Base-by-base conservation (phyloP, 805 yeast species). In the Saccharomycopsis sp. region DNA sequence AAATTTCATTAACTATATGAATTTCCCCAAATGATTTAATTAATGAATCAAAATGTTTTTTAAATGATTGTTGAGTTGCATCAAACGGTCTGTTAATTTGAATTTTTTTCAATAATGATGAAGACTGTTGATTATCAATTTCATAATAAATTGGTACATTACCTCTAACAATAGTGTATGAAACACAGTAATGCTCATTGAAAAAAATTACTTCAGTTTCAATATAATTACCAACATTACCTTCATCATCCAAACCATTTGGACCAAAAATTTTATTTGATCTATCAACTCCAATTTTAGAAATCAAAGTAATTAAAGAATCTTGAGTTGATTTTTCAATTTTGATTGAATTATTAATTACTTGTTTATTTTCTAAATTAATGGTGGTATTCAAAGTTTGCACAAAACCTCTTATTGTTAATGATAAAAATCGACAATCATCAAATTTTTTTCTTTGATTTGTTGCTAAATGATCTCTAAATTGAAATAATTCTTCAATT, bases 111-210 rank as follows among this genome's bases (percentile, higher is more conserved):
- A 92, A 61, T 9, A 92, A 76, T 2, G 48, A 45, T 20, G 41
- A 39, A 5, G 82, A 70, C 40, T 61, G 65, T 25, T 61, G 58
- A 33, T 61, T 66, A 47, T 84, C 95, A 51, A 87, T 89, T 54
- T 89, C 98, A 94, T 95, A 92, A 53, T 85, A 89, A 5, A 92
- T 62, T 0, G 99, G 98, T 1, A 88, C 88, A 21, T 94, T 83
- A 3, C 97, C 98, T 49, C 95, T 65, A 2, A 88, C 70, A 60
- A 87, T 95, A 0, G 81, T 71, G 58, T 80, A 89, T 1, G 96
- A 76, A 51, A 78, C 81, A 61, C 67, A 59, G 60, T 70, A 57
- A 4, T 47, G 48, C 34, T 63, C 61, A 32, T 67, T 63, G 53
- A 76, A 70, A 43, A 78, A 67, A 17, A 92, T 76, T 15, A 86